These are phyloP conservation scores for Tylopilus balloui DNA, from an alignment of 768 basidiomycete genomes.

Conservation along the genomic window DNA sequence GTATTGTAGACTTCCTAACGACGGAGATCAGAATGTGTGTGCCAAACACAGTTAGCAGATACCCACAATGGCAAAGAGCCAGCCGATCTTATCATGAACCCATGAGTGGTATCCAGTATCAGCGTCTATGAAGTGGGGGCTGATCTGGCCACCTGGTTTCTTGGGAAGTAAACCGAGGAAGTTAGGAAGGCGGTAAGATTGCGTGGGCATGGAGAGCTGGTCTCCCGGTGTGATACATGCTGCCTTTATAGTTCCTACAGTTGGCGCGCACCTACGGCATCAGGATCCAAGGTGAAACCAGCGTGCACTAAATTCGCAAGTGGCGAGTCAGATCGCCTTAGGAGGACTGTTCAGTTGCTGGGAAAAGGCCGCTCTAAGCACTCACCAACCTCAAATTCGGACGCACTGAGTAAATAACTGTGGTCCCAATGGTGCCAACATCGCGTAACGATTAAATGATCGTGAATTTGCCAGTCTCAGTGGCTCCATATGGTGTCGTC, in stretches of 20 bases:
- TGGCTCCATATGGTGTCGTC: not conserved
- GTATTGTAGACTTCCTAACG: constrained; percentile 25
- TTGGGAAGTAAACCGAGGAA: constrained; percentile 22
- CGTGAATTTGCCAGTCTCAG: not conserved
- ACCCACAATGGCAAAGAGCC: constrained; percentile 22
- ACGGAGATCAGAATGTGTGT: too few relatives aligned
- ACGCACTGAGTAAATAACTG: not conserved
- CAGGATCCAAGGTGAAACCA: constrained; percentile 18
- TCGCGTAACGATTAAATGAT: not conserved
- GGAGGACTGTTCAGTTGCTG: not conserved
- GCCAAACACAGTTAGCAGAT: not conserved
- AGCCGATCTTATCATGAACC: constrained; percentile 22
- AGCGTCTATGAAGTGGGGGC: constrained; percentile 22
- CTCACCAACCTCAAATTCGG: not conserved
- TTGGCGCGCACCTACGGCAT: not conserved
- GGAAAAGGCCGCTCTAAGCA: not conserved
- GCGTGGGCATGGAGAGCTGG: constrained; percentile 13
- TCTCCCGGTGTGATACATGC: not conserved
- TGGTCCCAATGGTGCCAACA: not conserved
- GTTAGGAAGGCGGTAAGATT: constrained; percentile 23
- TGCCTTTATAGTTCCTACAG: constrained; percentile 15
- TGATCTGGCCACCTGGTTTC: constrained; percentile 29
- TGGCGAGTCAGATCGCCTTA: constrained; percentile 4
- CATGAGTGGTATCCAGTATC: constrained; percentile 21
- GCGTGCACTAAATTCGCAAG: not conserved